Base-by-base conservation (phyloP, 306 rosid species). In the Acmispon strigosus region DNA sequence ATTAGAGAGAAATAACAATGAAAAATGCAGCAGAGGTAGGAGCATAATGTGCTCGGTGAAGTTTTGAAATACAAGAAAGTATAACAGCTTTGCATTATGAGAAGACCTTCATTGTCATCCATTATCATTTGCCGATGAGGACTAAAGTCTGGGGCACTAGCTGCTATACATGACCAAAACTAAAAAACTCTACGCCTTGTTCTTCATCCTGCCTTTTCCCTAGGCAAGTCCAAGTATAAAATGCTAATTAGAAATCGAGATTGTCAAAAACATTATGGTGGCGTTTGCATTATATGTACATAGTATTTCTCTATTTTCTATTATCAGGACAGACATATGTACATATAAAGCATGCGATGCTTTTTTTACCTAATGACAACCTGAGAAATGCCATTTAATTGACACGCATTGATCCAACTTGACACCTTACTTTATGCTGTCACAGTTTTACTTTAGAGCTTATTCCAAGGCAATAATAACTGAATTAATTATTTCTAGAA, bases 101-200 rank as follows among this genome's bases (percentile, higher is more conserved):
- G 61, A 80, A 76, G 75, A 62, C 58, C 81, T 73, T 66, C 55
- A 44, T 15, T 49, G 67, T 58, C 20, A 56, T 73, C 78, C 76
- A 32, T 22, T 22, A 54, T 67, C 58, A 50, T 76, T 72, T 50
- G 72, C 48, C 42, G 53, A 70, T 15, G 34, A 37, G 48, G 69
- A 80, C 57, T 47, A 65, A 53, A 50, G 66, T 56, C 51, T 20
- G 76, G 69, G 32, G 62, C 18, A 36, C 50, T 52, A 16, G 74
- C 78, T 14, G 80, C 80, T 44, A 64, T 72, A 73, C 77, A 66
- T 47, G 61, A 59, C 51, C 50, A 57, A 62, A 59, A 76, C 51
- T 27, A 27, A 63, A 57, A 42, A 53, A 16, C 49, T 59, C 42
- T 10, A 54, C 69, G 37, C 24, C 16, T 61, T 22, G 70, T 7